A percentile compares a stretch with the other conserved stretches of the same genome.
These are phyloP conservation scores for Papiliotrema flavescens DNA, from an alignment of 1,284 basidiomycete genomes.

Conservation along the genomic window DNA sequence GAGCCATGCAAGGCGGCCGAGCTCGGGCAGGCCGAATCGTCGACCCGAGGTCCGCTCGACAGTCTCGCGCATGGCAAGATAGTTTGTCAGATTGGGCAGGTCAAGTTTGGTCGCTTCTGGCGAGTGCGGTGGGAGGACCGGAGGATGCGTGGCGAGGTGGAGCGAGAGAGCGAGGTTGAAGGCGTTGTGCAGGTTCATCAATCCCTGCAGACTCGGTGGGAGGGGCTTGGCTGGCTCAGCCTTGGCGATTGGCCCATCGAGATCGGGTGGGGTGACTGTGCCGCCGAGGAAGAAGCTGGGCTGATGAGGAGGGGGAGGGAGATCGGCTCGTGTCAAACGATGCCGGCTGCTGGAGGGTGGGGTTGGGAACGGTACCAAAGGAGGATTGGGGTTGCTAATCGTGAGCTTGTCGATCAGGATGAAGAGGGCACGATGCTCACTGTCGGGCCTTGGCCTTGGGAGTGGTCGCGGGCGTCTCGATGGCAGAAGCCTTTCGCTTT, in stretches of 20 bases:
- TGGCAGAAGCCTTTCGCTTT: slow-evolving; percentile 23
- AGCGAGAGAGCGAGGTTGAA: slow-evolving; percentile 47
- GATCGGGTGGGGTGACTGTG: background rate
- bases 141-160: slow-evolving; percentile 47
- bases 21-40: slow-evolving; percentile 42
- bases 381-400: slow-evolving; percentile 30
- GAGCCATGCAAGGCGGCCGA: slow-evolving; percentile 47
- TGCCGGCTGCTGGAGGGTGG: slow-evolving; percentile 30
- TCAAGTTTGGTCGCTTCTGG: slow-evolving; percentile 26
- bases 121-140: slow-evolving; percentile 45
- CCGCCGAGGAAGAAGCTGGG: background rate
- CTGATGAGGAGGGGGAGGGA: slow-evolving; percentile 6
- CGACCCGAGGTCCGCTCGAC: slow-evolving; percentile 44
- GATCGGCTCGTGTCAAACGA: slow-evolving; percentile 9
- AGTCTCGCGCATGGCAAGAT: slow-evolving; percentile 35
- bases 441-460: slow-evolving; percentile 12
- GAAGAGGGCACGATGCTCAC: slow-evolving; percentile 14
- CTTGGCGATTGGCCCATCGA: background rate
- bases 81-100: slow-evolving; percentile 44
- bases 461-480: slow-evolving; percentile 5
- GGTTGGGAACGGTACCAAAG: slow-evolving; percentile 39
- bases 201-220: slow-evolving; percentile 42
- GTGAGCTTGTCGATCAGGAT: slow-evolving; percentile 1
- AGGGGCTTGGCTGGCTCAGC: slow-evolving; percentile 10
- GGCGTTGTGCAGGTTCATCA: slow-evolving; percentile 43